Percentiles rank a stretch among this genome's conserved stretches.
Evolutionary conservation across 1,284 basidiomycete genomes (phyloP).

Genomic region (Tilletia indica): DNA sequence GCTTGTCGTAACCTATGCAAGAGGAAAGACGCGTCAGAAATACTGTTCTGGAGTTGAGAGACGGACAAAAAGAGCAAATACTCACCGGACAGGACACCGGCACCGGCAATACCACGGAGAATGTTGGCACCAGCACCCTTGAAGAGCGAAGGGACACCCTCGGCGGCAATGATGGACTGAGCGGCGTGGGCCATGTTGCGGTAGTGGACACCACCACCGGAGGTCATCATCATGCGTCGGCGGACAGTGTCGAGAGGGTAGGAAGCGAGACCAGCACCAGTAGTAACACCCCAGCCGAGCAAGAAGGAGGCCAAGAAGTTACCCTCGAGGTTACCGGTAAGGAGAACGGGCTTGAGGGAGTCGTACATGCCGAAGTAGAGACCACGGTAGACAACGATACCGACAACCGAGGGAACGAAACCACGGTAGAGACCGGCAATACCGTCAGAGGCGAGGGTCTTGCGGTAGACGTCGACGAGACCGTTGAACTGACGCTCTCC

Average conservation of each 20-base stretch:
- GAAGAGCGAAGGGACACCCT: slow-evolving; percentile 77
- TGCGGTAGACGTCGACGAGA: slow-evolving; percentile 56
- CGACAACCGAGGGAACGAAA: slow-evolving; percentile 56
- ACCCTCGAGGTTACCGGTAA: slow-evolving; percentile 51
- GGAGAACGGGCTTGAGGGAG: slow-evolving; percentile 56
- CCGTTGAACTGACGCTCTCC: slow-evolving; percentile 57
- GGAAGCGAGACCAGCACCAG: slow-evolving; percentile 56
- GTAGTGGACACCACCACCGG: slow-evolving; percentile 55
- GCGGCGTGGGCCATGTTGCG: slow-evolving; percentile 65
- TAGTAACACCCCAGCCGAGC: slow-evolving; percentile 56
- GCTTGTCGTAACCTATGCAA: slow-evolving; percentile 64
- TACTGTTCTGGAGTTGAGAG: slow-evolving; percentile 42
- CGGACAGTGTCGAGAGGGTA: slow-evolving; percentile 57
- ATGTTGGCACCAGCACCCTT: slow-evolving; percentile 85
- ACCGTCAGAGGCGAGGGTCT: slow-evolving; percentile 56
- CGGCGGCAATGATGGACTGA: slow-evolving; percentile 76
- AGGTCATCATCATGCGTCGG: slow-evolving; percentile 57
- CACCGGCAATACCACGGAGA: slow-evolving; percentile 95
- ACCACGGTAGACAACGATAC: slow-evolving; percentile 57
- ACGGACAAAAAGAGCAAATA: slow-evolving; percentile 58
- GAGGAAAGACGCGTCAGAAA: neutral
- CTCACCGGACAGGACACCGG: slow-evolving; percentile 82
- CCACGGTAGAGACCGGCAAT: slow-evolving; percentile 57
- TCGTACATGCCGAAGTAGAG: slow-evolving; percentile 57
- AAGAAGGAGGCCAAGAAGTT: slow-evolving; percentile 56